Base-by-base conservation (phyloP, 495 filamentous ascomycete genomes). In the Terfezia claveryi region DNA sequence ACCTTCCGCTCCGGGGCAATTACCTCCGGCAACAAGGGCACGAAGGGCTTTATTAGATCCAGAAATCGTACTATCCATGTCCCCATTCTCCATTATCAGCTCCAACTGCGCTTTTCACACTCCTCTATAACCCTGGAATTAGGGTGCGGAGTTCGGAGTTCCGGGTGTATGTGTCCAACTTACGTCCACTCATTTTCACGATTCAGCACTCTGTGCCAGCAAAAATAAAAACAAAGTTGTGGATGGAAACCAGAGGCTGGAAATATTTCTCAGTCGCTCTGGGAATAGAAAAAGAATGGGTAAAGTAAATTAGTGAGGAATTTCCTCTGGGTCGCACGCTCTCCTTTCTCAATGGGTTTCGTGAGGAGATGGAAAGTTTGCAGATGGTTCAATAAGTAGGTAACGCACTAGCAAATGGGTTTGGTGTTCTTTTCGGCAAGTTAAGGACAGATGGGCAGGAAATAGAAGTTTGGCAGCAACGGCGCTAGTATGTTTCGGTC, bases 31-130 rank as follows among this genome's bases (percentile, higher is more conserved):
- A 99, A 83, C 77, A 95, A 82, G 71, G 91, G 88, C 75, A 87
- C 83, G 71, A 99, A 99, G 70, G 92, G 91, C 72, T 96, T 99
- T 73, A 99, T 89, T 62, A 95, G 78, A 73, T 99, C 91, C 73
- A 99, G 87, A 68, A 99, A 99, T 67, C 91, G 92, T 73, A 96
- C 89, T 95, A 72, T 61, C 27, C 9, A 52, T n/a, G n/a, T 10
- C 36, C 0, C 49, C 49, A 61, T 51, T 51, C 55, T 51, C 53
- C 59, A 59, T 56, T 41, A 58, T 66, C 60, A 67, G 63, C 54
- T 50, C 27, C 27, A 32, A 32, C 27, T 32, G 27, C 27, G 27
- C 27, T 32, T 32, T 7, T 32, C 7, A 32, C 7, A 1, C 27
- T 32, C 7, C 27, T 32, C 27, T 32, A 32, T 2, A 0, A 32